Conservation (phyloP, 2,329 filamentous ascomycete species). For the Trichoderma sp. region DNA sequence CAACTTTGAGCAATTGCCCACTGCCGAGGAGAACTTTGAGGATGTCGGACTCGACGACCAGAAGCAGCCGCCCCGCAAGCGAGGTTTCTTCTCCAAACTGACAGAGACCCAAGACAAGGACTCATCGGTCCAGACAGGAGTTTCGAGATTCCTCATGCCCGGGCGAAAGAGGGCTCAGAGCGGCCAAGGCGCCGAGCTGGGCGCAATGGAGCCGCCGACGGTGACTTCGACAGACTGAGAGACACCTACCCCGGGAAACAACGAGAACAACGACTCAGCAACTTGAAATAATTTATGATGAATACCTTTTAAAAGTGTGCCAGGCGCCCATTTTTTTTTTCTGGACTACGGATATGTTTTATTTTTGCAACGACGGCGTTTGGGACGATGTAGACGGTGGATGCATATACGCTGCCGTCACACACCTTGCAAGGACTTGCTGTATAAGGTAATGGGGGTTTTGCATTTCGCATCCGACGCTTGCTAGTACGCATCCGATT, state of each 20-base stretch:
- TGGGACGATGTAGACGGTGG: constrained; percentile 1
- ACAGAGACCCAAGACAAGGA: constrained; percentile 52
- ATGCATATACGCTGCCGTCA: constrained; percentile 1
- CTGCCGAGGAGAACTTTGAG: constrained; percentile 78
- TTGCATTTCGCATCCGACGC: neutral
- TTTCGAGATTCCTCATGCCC: constrained; percentile 62
- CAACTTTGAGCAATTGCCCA: constrained; percentile 59
- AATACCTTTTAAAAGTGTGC: constrained; percentile 13
- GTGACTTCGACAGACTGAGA: constrained; percentile 23
- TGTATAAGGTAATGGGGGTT: neutral
- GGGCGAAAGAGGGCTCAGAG: constrained; percentile 66
- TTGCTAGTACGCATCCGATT: neutral
- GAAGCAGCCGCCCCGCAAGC: constrained; percentile 51
- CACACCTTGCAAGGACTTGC: neutral
- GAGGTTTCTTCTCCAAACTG: constrained; percentile 73
- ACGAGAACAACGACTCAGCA: neutral
- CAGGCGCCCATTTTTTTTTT: constrained; percentile 8
- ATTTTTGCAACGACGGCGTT: constrained; percentile 11
- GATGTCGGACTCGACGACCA: constrained; percentile 84
- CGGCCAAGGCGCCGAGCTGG: constrained; percentile 68
- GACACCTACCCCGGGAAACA: neutral
- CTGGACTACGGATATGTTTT: constrained; percentile 10
- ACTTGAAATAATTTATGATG: constrained; percentile 6
- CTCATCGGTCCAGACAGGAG: constrained; percentile 34
- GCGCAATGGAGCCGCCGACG: constrained; percentile 52